phyloP scores from a whole-genome alignment of 2,329 filamentous ascomycete genomes.

The Pseudogymnoascus sp. region DNA sequence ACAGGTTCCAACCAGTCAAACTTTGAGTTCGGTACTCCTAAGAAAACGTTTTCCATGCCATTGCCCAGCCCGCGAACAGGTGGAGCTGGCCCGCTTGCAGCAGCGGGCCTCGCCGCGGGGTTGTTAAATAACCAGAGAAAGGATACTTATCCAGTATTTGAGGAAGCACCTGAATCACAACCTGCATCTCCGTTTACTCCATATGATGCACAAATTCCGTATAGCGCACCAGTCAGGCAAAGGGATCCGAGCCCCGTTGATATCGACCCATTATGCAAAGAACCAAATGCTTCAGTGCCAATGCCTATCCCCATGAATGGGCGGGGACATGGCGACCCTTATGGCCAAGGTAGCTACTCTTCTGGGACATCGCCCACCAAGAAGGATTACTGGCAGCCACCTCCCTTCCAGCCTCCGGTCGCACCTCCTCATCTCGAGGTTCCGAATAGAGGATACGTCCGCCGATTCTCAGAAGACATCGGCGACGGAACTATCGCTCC shows the following conservation, averaged over 20 bases:
- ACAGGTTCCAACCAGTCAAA: conserved; percentile 10
- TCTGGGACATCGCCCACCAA: neutral
- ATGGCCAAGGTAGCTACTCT: neutral
- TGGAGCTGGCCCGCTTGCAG: neutral
- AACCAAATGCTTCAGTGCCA: conserved; percentile 16
- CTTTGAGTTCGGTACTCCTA: neutral
- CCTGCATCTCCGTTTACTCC: conserved; percentile 22
- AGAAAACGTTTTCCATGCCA: conserved; percentile 3
- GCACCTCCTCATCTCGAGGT: conserved; percentile 29
- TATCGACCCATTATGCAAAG: conserved; percentile 2
- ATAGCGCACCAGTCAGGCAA: neutral
- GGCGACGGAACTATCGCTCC: conserved; percentile 35
- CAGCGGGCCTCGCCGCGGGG: neutral
- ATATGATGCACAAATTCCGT: conserved; percentile 13
- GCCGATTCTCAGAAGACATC: conserved; percentile 47
- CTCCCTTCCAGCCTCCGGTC: conserved; percentile 35
- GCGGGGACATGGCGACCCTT: neutral
- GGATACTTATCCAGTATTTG: conserved; percentile 18
- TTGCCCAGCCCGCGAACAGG: neutral
- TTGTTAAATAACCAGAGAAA: conserved; percentile 14
- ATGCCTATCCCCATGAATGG: conserved; percentile 17
- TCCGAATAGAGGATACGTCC: conserved; percentile 37
- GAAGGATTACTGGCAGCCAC: conserved; percentile 36
- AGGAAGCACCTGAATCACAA: conserved; percentile 16
- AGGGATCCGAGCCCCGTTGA: neutral